Conservation (phyloP, 441 rosid species). For the Jatropha multifida region DNA sequence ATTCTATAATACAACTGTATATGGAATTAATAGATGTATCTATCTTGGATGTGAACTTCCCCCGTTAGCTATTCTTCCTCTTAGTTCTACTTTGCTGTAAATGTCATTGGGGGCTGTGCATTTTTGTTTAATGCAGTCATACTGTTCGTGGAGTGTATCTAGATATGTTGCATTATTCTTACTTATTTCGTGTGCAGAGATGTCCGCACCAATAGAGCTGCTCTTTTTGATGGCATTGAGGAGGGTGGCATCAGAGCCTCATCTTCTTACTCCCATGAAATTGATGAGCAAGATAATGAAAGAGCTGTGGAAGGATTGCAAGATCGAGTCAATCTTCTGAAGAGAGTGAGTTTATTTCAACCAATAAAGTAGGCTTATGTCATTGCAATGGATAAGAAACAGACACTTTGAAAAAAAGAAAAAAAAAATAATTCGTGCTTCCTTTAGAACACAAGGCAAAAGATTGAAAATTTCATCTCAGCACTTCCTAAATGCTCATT, state of each 20-base stretch:
- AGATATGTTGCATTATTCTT: constrained; percentile 17
- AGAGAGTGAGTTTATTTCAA: constrained; percentile 62
- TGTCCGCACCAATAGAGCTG: constrained; percentile 56
- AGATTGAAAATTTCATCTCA: not conserved
- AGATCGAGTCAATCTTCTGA: constrained; percentile 81
- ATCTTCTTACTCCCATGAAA: constrained; percentile 78
- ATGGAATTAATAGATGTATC: not conserved
- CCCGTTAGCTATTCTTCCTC: not conserved
- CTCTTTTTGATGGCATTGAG: constrained; percentile 93
- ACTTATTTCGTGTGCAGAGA: constrained; percentile 53
- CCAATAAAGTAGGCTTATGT: not conserved
- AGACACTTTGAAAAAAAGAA: not conserved
- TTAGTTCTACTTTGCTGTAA: not conserved
- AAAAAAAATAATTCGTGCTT: not conserved
- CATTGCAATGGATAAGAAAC: not conserved
- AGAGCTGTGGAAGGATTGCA: constrained; percentile 89
- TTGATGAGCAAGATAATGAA: constrained; percentile 92
- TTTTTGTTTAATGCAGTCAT: constrained; percentile 7
- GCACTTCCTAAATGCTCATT: constrained; percentile 6
- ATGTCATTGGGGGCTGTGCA: not conserved
- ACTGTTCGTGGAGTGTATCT: not conserved
- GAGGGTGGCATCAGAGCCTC: constrained; percentile 95
- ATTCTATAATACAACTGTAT: not conserved
- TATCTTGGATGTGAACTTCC: constrained; percentile 5
- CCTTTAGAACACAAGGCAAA: constrained; percentile 4